Conservation (phyloP, 768 basidiomycete genomes). For the Boletus bicolor region DNA sequence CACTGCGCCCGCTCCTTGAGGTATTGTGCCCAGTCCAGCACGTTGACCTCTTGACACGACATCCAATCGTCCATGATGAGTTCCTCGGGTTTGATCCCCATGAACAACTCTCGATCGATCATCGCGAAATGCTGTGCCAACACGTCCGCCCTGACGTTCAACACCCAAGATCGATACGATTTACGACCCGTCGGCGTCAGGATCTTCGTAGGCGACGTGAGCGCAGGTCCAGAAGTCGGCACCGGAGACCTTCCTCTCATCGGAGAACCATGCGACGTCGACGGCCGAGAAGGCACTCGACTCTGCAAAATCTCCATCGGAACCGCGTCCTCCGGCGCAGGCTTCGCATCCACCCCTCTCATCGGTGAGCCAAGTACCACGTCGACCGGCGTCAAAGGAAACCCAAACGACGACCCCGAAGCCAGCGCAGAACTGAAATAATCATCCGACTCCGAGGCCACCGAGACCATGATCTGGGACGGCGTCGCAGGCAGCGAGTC, state of each 20-base stretch:
- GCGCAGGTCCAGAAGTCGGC: slow-evolving; percentile 12
- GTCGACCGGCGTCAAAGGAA: slow-evolving; percentile 17
- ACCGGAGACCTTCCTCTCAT: slow-evolving; percentile 13
- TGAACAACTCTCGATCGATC: slow-evolving; percentile 86
- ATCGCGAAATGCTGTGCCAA: slow-evolving; percentile 79
- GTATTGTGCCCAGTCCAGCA: slow-evolving; percentile 82
- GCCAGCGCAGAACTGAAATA: slow-evolving; percentile 19
- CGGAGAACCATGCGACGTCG: slow-evolving; percentile 32
- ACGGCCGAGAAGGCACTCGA: slow-evolving; percentile 42
- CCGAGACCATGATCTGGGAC: slow-evolving; percentile 22
- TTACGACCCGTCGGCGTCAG: slow-evolving; percentile 38
- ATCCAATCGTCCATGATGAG: slow-evolving; percentile 74
- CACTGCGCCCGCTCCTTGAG: slow-evolving; percentile 69
- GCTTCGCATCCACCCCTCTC: slow-evolving; percentile 42
- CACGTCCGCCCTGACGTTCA: slow-evolving; percentile 54
- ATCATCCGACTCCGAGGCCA: slow-evolving; percentile 21
- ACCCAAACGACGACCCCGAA: slow-evolving; percentile 15
- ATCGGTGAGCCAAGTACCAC: slow-evolving; percentile 27
- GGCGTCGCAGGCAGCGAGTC: slow-evolving; percentile 17
- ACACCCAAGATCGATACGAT: slow-evolving; percentile 69
- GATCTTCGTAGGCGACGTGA: slow-evolving; percentile 35
- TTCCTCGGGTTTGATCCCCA: slow-evolving; percentile 84
- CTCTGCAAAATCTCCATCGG: slow-evolving; percentile 66
- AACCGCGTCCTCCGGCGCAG: slow-evolving; percentile 57
- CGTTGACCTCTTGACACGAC: slow-evolving; percentile 56